These are phyloP conservation scores for Alternaria gansuensis DNA, from an alignment of 2,329 filamentous ascomycete genomes.

Conservation along the genomic window DNA sequence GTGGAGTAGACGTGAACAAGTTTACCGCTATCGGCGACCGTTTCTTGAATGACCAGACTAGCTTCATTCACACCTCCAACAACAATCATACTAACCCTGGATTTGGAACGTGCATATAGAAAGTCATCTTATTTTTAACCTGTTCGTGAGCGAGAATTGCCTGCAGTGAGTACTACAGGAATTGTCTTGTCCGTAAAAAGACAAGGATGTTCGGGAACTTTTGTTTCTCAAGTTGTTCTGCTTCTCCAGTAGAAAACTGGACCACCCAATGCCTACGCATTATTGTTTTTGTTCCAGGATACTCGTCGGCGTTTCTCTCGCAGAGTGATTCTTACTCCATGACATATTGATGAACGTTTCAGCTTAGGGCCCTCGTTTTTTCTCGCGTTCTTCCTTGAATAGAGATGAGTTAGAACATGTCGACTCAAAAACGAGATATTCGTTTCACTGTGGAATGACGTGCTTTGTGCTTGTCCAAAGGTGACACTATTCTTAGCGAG, in stretches of 20 bases:
- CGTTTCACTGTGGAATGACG: not conserved
- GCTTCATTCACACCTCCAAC: not conserved
- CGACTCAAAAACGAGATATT: not conserved
- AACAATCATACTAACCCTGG: slow-evolving; percentile 4
- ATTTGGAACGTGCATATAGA: not conserved
- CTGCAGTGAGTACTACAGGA: not conserved
- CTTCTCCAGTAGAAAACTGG: no score
- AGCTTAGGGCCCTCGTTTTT: not conserved
- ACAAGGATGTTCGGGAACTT: not conserved
- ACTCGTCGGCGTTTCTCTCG: no score
- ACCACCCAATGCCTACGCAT: no score
- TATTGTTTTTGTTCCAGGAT: no score
- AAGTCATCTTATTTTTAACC: not conserved
- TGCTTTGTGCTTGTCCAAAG: not conserved
- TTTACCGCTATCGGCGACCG: not conserved
- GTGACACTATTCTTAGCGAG: not conserved
- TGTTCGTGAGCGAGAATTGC: not conserved
- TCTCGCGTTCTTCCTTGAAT: not conserved
- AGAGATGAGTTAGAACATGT: not conserved
- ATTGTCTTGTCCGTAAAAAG: not conserved
- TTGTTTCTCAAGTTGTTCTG: no score
- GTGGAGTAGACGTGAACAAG: slow-evolving; percentile 1
- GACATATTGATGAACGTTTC: slow-evolving; percentile 24
- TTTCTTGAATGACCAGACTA: not conserved
- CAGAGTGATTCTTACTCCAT: slow-evolving; percentile 12